Evolutionary conservation across 768 basidiomycete species (phyloP), one percentile per base, ranked within the genome.

Genomic region (Mycena polygramma): DNA sequence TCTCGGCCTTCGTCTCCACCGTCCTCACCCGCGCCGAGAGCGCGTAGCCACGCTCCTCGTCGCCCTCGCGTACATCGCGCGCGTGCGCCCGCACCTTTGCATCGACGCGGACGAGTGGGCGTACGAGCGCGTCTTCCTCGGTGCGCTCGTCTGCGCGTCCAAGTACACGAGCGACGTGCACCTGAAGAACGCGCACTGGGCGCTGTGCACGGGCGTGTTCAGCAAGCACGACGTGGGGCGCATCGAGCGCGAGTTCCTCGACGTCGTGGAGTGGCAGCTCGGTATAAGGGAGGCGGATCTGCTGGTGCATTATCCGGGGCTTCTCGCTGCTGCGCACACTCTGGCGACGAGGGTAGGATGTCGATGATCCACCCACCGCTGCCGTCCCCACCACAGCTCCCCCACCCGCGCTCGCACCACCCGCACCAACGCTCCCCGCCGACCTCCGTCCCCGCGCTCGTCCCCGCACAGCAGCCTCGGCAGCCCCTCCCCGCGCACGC

Each of bases 171-270:
- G 63, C 22, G 60, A 68, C 60, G 17, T 22, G 43, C 57, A 60
- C 7, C 54, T 68, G 4, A 37, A 51, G 45, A 68, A 68, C 48
- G 60, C 48, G 15, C 67, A 68, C 46, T 68, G 67, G 67, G 67
- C 60, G 2, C 19, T 63, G 35, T 39, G 35, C 15, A 63, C 54
- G 0, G 67, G 67, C 20, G 53, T 62, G 19, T 68, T 68, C 39
- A 54, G 60, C 37, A 62, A 41, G 30, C 17, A 53, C 19, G 67
- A 68, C 20, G 20, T 68, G 7, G 67, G 67, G 11, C 59, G 67
- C 17, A 63, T 68, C 43, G 67, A 68, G 55, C 46, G 67, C 36
- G 67, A 68, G 54, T 68, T 68, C 10, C n/a, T 68, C 7, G 67
- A 68, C 15, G 67, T 68, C 41, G 53, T 68, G 9, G 67, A 55